Base-by-base conservation (phyloP, 257 asterid species). In the Rubia yunnanensis region DNA sequence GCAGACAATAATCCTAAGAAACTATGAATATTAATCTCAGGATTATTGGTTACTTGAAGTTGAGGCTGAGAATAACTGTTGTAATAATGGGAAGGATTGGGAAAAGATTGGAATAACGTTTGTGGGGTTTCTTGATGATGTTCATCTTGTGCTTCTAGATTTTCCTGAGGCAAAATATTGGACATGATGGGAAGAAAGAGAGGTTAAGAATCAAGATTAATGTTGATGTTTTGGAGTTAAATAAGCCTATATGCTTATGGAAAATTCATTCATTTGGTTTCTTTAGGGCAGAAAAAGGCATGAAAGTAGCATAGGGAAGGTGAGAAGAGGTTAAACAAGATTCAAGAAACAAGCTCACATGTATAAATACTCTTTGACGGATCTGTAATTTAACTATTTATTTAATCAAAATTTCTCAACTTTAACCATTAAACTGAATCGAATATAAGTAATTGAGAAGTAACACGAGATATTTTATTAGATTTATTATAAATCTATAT, bases 321-420 rank as follows among this genome's bases (percentile, higher is more conserved):
- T 79, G 66, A 64, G 70, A 69, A 61, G 78, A 53, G 73, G 83
- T 72, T 75, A 75, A 75, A 68, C 83, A 48, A 59, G 77, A 71
- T 52, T 64, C 71, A 64, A 59, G 4, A 60, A 48, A 65, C 28
- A 67, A 36, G 60, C 60, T 32, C 50, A 65, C 35, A n/a, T n/a
- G n/a, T n/a, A n/a, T n/a, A n/a, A n/a, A n/a, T n/a, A n/a, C n/a
- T n/a, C n/a, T n/a, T n/a, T n/a, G n/a, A n/a, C n/a, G n/a, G n/a
- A n/a, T n/a, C n/a, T n/a, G n/a, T n/a, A n/a, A n/a, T n/a, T n/a
- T n/a, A n/a, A n/a, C n/a, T n/a, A n/a, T n/a, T n/a, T n/a, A n/a
- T n/a, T n/a, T n/a, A n/a, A n/a, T n/a, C n/a, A n/a, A n/a, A n/a
- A n/a, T n/a, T n/a, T n/a, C n/a, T n/a, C n/a, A n/a, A n/a, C n/a